Conservation (phyloP, 1,284 basidiomycete genomes). For the Apiotrichum gamsii region DNA sequence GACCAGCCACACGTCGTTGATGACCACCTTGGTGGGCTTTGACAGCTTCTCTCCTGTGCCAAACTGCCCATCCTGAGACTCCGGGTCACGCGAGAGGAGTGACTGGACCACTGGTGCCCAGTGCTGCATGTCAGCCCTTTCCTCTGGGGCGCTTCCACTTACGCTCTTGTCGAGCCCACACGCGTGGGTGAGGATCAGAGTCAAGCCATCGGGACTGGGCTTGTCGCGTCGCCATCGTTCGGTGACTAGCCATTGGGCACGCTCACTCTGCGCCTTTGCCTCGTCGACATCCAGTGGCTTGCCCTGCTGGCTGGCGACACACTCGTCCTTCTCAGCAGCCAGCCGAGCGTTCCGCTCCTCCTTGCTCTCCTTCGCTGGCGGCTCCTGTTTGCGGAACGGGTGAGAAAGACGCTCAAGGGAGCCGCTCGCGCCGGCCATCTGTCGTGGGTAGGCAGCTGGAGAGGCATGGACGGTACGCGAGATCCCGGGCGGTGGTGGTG, state of each 20-base stretch:
- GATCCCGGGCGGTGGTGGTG: conserved; percentile 44
- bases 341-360: conserved; percentile 34
- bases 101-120: conserved; percentile 60
- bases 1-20: conserved; percentile 74
- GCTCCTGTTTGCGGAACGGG: conserved; percentile 13
- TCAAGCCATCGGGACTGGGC: conserved; percentile 50
- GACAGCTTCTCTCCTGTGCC: conserved; percentile 1
- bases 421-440: conserved; percentile 27
- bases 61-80: background rate
- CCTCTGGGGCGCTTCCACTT: conserved; percentile 21
- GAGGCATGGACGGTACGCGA: conserved; percentile 60
- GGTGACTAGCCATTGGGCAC: conserved; percentile 41
- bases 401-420: conserved; percentile 15
- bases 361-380: conserved; percentile 12
- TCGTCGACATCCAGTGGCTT: conserved; percentile 6
- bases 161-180: conserved; percentile 81
- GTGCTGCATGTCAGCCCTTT: conserved; percentile 47
- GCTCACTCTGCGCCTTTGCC: conserved; percentile 16
- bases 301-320: background rate
- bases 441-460: conserved; percentile 64
- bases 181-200: conserved; percentile 67
- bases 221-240: conserved; percentile 20
- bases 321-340: conserved; percentile 8
- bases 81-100: conserved; percentile 36
- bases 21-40: conserved; percentile 7